Evolutionary conservation across 164 flowering plant species (phyloP).

Genomic region (Aristolochia fimbriata): DNA sequence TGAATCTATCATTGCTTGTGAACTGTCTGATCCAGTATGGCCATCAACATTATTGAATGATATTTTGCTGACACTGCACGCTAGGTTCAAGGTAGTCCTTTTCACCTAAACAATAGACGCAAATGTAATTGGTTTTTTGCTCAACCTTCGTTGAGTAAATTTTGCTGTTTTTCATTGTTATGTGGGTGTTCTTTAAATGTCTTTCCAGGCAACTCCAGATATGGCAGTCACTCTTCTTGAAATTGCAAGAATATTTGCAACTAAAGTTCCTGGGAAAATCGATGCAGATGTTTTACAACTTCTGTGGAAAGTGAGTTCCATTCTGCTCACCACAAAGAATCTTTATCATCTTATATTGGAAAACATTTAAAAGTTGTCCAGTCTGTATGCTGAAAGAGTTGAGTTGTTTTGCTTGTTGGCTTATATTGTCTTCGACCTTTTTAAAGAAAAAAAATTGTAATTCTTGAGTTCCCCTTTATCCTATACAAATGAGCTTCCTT

Average conservation of each 20-base stretch:
- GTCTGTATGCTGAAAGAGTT: too few species aligned
- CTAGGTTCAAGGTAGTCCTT: conserved; percentile 83
- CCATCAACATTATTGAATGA: conserved; percentile 88
- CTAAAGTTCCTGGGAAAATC: conserved; percentile 97
- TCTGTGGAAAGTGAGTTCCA: conserved; percentile 77
- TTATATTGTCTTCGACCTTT: too few species aligned
- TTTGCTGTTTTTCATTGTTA: background rate
- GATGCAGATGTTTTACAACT: conserved; percentile 97
- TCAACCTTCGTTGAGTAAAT: background rate
- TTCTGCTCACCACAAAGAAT: too few species aligned
- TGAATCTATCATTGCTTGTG: conserved; percentile 91
- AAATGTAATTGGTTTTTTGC: background rate
- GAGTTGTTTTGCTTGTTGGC: too few species aligned
- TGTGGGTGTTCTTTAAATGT: background rate
- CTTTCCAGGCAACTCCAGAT: conserved; percentile 85
- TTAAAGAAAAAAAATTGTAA: too few species aligned
- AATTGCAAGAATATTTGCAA: conserved; percentile 94
- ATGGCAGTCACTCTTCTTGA: conserved; percentile 99
- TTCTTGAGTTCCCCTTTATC: too few species aligned
- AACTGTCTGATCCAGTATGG: conserved; percentile 99
- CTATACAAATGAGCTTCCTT: too few species aligned
- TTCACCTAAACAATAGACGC: background rate
- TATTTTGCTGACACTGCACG: conserved; percentile 90
- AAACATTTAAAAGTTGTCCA: too few species aligned
- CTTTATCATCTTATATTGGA: too few species aligned